Base-by-base conservation (phyloP, 305 asterid species). In the Ilex paraguariensis region DNA sequence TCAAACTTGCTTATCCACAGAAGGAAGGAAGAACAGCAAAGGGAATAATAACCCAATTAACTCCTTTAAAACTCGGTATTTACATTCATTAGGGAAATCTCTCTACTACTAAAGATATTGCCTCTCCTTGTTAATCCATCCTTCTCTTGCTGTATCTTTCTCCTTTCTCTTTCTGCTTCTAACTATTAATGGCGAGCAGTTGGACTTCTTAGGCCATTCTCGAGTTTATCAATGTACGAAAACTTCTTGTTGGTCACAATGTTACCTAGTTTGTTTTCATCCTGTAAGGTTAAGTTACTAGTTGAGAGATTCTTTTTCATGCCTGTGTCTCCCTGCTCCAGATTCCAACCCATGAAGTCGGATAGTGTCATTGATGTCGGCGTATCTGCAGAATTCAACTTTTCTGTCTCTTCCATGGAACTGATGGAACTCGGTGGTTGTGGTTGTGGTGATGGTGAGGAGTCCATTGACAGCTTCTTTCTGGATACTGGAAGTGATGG, bases 311-410 rank as follows among this genome's bases (percentile, higher is more conserved):
- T 71, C 71, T 72, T 81, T 72, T 49, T 76, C 36, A 67, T 54
- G 15, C 64, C 83, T 0, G 66, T 6, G 33, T 74, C 85, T 2
- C 70, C 62, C 11, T 66, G 68, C 28, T 79, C 90, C 28, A 64
- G 28, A 55, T 77, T 65, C 96, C 95, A 91, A 1, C 90, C 90
- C 86, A 88, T 87, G 78, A 87, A 82, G 74, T 88, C 96, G 0
- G 70, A 83, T 28, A 87, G 79, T n/a, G 90, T 88, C 87, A 73
- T 75, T 14, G 96, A 74, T 53, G 78, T 73, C 1, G 95, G 95
- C 13, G 87, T 74, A 57, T 66, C 62, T 7, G 74, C 58, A 12
- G 83, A 75, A 57, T 81, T 73, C 67, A 67, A 49, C 54, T 57
- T 70, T 54, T 76, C 89, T 0, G 66, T 21, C 61, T 75, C 88